phyloP scores from a whole-genome alignment of 108 stramenopile species.

The Cyclostephanos invisitatus region DNA sequence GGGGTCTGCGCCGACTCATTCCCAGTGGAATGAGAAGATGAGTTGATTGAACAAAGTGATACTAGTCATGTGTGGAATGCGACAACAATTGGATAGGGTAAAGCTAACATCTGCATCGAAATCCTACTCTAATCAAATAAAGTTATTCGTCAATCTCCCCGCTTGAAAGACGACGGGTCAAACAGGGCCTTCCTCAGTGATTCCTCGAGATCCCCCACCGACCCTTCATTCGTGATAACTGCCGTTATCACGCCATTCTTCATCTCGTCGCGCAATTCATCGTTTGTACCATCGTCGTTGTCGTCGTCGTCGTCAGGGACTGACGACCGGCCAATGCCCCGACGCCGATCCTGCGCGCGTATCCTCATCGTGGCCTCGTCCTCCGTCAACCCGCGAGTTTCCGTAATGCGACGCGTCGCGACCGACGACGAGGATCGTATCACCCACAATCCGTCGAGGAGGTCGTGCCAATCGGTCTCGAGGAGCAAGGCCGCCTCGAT shows the following conservation, averaged over 20 bases:
- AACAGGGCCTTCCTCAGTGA: constrained; percentile 36
- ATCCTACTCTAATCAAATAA: no score
- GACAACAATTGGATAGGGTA: no score
- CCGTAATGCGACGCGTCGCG: constrained; percentile 59
- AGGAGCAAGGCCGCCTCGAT: constrained; percentile 82
- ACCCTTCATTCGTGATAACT: constrained; percentile 70
- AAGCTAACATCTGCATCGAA: no score
- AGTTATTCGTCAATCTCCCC: no score
- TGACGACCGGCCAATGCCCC: constrained; percentile 56
- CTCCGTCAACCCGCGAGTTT: constrained; percentile 57
- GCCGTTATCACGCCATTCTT: constrained; percentile 58
- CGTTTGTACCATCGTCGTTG: not conserved
- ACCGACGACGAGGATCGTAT: constrained; percentile 49
- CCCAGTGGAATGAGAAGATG: no score
- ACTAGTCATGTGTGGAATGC: no score
- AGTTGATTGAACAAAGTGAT: no score
- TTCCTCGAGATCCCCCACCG: constrained; percentile 22
- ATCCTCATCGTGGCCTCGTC: constrained; percentile 73
- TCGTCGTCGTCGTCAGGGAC: not conserved
- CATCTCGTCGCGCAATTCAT: constrained; percentile 50
- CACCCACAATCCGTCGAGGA: constrained; percentile 84
- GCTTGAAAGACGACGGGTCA: constrained; percentile 37
- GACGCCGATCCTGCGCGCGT: constrained; percentile 59
- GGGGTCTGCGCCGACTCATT: constrained; percentile 38
- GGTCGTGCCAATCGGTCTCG: constrained; percentile 78